A percentile compares a stretch with the other conserved stretches of the same genome.
Evolutionary conservation across 257 asterid genomes (phyloP).

Genomic region (Echites panduratus): DNA sequence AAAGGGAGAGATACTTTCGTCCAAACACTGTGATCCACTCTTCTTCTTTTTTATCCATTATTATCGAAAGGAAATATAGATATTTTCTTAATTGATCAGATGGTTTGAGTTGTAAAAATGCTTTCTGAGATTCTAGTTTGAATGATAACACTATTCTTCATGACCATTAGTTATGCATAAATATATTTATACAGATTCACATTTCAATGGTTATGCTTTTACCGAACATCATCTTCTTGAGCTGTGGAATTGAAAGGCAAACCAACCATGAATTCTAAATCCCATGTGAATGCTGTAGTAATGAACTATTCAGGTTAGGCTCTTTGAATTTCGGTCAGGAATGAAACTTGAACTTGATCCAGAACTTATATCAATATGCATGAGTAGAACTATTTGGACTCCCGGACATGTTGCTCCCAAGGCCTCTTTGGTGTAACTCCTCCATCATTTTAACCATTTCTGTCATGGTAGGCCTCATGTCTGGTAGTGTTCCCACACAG

Average conservation of each 20-base stretch:
- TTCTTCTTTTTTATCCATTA: neutral
- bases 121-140: neutral
- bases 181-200: neutral
- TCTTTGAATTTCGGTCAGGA: neutral
- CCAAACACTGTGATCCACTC: too few relatives aligned
- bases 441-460: slow-evolving; percentile 52
- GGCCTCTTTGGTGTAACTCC: slow-evolving; percentile 37
- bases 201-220: neutral
- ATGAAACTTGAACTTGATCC: neutral
- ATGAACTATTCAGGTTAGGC: neutral
- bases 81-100: neutral
- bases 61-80: neutral
- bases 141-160: neutral
- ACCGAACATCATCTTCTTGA: neutral
- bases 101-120: neutral
- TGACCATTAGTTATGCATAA: neutral
- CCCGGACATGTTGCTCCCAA: slow-evolving; percentile 37
- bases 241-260: neutral
- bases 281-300: neutral
- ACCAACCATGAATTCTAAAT: neutral
- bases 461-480: slow-evolving; percentile 53
- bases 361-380: neutral
- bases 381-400: slow-evolving; percentile 29
- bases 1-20: too few relatives aligned
- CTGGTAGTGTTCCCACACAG: slow-evolving; percentile 46